These are phyloP conservation scores for Lactifluus hygrophoroides DNA, from an alignment of 768 basidiomycete genomes.

Conservation along the genomic window DNA sequence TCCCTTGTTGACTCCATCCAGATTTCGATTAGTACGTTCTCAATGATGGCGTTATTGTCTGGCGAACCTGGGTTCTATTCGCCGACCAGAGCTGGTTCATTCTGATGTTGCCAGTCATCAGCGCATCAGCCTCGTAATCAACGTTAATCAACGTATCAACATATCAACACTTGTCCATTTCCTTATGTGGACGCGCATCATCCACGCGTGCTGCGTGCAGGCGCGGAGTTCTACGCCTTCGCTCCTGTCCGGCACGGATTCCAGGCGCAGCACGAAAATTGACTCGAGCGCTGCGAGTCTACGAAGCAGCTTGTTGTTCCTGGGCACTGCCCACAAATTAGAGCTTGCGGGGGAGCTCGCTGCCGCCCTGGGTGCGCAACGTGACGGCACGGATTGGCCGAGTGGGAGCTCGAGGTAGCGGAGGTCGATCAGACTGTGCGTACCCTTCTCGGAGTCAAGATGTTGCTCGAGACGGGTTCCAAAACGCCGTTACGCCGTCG, in stretches of 20 bases:
- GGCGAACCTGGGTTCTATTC: too few species aligned
- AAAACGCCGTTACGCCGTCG: constrained; percentile 57
- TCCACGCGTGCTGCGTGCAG: too few species aligned
- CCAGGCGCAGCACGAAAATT: constrained; percentile 33
- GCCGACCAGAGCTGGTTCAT: too few species aligned
- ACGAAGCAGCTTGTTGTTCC: not conserved
- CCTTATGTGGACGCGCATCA: constrained; percentile 57
- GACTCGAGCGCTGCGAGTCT: not conserved
- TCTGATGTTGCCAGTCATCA: too few species aligned
- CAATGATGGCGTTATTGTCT: too few species aligned
- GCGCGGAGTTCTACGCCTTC: constrained; percentile 32
- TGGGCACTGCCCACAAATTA: too few species aligned
- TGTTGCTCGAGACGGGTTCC: constrained; percentile 60
- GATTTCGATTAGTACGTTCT: too few species aligned
- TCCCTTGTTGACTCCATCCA: too few species aligned
- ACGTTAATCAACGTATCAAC: too few species aligned
- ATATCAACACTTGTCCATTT: too few species aligned
- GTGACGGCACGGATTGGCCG: constrained; percentile 29
- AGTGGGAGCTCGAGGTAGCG: constrained; percentile 49
- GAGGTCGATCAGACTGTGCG: constrained; percentile 53
- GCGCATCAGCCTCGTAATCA: too few species aligned
- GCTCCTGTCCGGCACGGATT: constrained; percentile 28
- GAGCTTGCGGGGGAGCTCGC: not conserved
- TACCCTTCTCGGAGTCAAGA: constrained; percentile 62
- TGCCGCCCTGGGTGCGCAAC: not conserved